These are phyloP conservation scores for Fusarium cyanostomum DNA, from an alignment of 2,329 filamentous ascomycete species.

Conservation along the genomic window DNA sequence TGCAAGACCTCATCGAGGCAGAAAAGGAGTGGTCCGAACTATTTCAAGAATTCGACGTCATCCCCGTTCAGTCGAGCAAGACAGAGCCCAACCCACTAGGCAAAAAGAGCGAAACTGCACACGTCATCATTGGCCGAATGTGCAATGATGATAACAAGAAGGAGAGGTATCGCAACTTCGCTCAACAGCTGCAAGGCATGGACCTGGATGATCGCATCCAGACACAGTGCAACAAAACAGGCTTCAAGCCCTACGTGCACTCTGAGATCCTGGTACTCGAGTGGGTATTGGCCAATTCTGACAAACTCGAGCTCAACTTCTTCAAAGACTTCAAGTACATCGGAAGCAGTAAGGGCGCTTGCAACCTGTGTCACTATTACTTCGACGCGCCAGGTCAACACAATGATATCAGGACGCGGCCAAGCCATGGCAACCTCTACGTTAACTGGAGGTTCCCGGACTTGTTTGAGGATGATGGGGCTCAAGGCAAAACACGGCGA, in stretches of 20 bases:
- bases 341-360: conserved; percentile 54
- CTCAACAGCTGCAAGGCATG: conserved; percentile 35
- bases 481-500: conserved; percentile 6
- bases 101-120: conserved; percentile 28
- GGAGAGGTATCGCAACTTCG: conserved; percentile 15
- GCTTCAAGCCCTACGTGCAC: conserved; percentile 48
- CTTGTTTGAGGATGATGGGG: conserved; percentile 28
- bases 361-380: conserved; percentile 51
- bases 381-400: conserved; percentile 40
- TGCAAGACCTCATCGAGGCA: conserved; percentile 31
- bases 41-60: conserved; percentile 46
- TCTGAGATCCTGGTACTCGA: conserved; percentile 48
- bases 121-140: conserved; percentile 40
- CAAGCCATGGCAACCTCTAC: conserved; percentile 52
- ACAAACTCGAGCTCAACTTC: conserved; percentile 30
- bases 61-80: conserved; percentile 40
- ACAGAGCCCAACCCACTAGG: conserved; percentile 24
- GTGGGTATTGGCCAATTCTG: conserved; percentile 33
- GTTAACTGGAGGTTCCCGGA: conserved; percentile 51
- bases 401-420: conserved; percentile 40
- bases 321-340: conserved; percentile 50
- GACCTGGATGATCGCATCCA: conserved; percentile 39
- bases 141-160: neutral
- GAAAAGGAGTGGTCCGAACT: conserved; percentile 42
- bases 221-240: neutral